Evolutionary conservation across 495 filamentous ascomycete species (phyloP).

Genomic region (Tuber indicum): DNA sequence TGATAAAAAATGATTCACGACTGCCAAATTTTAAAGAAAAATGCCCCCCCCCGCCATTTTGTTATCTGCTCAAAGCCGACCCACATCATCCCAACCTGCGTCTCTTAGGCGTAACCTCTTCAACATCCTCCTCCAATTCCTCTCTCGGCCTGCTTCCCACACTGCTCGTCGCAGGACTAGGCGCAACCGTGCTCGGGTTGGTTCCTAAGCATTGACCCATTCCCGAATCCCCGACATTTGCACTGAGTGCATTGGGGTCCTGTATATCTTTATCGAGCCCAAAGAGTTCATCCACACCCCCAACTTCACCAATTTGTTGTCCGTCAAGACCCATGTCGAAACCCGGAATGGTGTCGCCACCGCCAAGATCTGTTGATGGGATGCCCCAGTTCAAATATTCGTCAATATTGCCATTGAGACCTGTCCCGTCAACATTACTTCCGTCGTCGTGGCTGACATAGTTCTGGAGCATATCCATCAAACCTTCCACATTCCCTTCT

Average conservation of each 20-base stretch:
- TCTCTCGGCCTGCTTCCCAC: constrained; percentile 31
- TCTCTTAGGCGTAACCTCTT: constrained; percentile 37
- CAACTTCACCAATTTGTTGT: constrained; percentile 15
- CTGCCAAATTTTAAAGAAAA: constrained; percentile 12
- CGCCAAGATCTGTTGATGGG: constrained; percentile 20
- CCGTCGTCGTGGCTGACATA: constrained; percentile 18
- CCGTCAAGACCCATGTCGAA: constrained; percentile 21
- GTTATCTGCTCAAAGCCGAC: background rate
- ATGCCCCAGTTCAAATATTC: constrained; percentile 38
- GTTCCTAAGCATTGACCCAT: constrained; percentile 24
- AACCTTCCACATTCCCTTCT: constrained; percentile 36
- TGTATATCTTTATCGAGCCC: constrained; percentile 8
- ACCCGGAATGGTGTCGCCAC: constrained; percentile 20
- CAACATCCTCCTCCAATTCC: constrained; percentile 31
- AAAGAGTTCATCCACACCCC: constrained; percentile 21
- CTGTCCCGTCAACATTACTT: constrained; percentile 12
- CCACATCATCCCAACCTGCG: constrained; percentile 33
- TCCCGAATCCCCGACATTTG: constrained; percentile 7
- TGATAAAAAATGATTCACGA: background rate
- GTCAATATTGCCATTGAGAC: constrained; percentile 19
- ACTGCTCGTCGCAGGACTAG: constrained; percentile 29
- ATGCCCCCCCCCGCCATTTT: background rate
- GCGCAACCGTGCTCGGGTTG: constrained; percentile 31
- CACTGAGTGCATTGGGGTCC: background rate
- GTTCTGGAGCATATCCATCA: constrained; percentile 40